Evolutionary conservation across 371 early-diverging fungal species (phyloP).

Genomic region (Mucor mucedo): DNA sequence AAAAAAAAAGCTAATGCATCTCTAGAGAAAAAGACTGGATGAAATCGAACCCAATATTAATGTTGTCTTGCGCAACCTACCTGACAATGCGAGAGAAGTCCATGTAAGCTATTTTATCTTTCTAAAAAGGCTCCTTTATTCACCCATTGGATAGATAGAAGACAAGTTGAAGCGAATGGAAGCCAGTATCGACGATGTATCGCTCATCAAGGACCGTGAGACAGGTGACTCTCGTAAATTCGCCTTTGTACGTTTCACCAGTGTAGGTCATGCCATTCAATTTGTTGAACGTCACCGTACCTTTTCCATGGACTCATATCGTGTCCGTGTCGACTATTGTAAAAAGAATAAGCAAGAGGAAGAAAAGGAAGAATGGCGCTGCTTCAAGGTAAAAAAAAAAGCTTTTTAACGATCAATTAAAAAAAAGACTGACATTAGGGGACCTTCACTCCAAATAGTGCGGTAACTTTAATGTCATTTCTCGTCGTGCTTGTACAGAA

Average conservation of each 20-base stretch:
- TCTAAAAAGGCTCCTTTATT: not conserved
- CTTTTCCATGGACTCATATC: conserved; percentile 48
- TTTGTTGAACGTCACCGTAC: conserved; percentile 58
- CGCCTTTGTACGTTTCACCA: conserved; percentile 69
- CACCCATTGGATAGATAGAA: conserved; percentile 31
- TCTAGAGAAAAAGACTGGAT: conserved; percentile 11
- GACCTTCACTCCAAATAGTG: no score
- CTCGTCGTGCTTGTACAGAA: conserved; percentile 46
- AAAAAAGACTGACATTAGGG: no score
- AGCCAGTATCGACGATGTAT: conserved; percentile 37
- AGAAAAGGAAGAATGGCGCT: conserved; percentile 60
- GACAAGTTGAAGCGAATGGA: conserved; percentile 24
- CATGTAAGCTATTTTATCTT: conserved; percentile 35
- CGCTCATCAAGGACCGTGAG: conserved; percentile 55
- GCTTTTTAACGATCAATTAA: no score
- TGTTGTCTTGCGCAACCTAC: conserved; percentile 52
- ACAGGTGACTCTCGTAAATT: conserved; percentile 66
- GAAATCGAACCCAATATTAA: conserved; percentile 50
- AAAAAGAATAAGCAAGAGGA: conserved; percentile 43
- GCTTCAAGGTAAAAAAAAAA: conserved; percentile 43
- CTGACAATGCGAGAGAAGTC: conserved; percentile 43
- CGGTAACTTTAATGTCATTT: conserved; percentile 41
- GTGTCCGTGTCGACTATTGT: conserved; percentile 63
- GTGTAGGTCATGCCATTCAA: conserved; percentile 68
- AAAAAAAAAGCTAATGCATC: not conserved